Evolutionary conservation across 371 early-diverging fungal genomes (phyloP).

Genomic region (Mortierella sp.): DNA sequence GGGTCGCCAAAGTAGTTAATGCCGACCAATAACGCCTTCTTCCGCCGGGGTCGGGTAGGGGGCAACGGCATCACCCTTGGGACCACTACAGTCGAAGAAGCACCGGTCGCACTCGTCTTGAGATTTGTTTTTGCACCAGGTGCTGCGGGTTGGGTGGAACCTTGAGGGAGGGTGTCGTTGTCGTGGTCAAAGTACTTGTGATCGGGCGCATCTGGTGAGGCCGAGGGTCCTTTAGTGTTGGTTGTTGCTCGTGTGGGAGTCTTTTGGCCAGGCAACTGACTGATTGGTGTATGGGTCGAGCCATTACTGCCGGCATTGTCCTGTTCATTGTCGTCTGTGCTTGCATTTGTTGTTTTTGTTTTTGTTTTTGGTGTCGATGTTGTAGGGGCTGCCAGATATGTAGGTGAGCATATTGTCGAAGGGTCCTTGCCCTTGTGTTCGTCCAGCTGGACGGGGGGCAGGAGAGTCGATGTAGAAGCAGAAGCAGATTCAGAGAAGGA

Average conservation of each 20-base stretch:
- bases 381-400: constrained; percentile 1
- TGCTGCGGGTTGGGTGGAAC: neutral
- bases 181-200: constrained; percentile 28
- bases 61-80: constrained; percentile 19
- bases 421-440: neutral
- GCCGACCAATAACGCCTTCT: constrained; percentile 91
- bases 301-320: constrained; percentile 3
- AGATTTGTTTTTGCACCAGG: neutral
- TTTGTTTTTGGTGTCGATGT: neutral
- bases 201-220: constrained; percentile 12
- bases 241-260: constrained; percentile 34
- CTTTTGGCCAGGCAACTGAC: constrained; percentile 29
- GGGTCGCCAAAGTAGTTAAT: constrained; percentile 89
- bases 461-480: neutral
- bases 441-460: constrained; percentile 2
- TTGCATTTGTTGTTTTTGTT: neutral
- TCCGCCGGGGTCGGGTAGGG: constrained; percentile 65
- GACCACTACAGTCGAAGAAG: constrained; percentile 12
- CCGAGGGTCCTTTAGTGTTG: constrained; percentile 13
- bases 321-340: neutral
- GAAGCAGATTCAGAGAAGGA: neutral
- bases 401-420: neutral
- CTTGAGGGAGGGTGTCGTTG: neutral
- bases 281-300: constrained; percentile 20
- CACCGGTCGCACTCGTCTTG: neutral